Evolutionary conservation across 2,329 filamentous ascomycete species (phyloP).

Genomic region (Trichoderma semiorbis): DNA sequence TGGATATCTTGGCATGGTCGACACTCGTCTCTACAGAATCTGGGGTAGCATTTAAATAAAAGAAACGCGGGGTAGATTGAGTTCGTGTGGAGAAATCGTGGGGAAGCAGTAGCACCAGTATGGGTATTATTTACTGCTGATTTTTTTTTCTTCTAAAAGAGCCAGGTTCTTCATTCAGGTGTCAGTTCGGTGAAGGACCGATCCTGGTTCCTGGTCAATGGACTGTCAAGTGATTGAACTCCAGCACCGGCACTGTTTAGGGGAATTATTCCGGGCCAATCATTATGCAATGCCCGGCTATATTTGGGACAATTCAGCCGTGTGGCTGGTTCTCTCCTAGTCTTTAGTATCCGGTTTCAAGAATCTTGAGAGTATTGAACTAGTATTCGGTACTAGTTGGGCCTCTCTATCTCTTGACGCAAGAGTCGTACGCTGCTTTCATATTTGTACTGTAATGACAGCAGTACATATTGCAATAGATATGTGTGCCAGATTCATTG

Average conservation of each 20-base stretch:
- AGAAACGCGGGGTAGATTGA: conserved; percentile 2
- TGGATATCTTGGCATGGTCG: neutral
- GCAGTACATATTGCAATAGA: neutral
- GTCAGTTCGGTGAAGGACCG: neutral
- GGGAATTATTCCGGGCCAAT: neutral
- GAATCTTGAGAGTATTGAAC: neutral
- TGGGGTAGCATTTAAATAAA: conserved; percentile 9
- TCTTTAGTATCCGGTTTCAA: neutral
- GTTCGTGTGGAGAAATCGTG: neutral
- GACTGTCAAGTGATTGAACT: neutral
- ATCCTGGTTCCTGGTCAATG: neutral
- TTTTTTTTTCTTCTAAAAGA: neutral
- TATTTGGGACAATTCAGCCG: neutral
- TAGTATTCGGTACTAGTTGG: neutral
- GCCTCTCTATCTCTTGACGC: neutral
- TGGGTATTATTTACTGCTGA: neutral
- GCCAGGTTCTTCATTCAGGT: neutral
- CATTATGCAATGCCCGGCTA: neutral
- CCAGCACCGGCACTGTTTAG: neutral
- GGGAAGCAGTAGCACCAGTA: neutral
- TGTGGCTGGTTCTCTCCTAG: neutral
- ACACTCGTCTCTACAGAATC: neutral
- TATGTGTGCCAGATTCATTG: too few relatives aligned
- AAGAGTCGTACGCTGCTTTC: neutral
- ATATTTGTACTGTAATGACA: neutral